These are phyloP conservation scores for Nemania sp. DNA, from an alignment of 2,329 filamentous ascomycete genomes.

Conservation along the genomic window DNA sequence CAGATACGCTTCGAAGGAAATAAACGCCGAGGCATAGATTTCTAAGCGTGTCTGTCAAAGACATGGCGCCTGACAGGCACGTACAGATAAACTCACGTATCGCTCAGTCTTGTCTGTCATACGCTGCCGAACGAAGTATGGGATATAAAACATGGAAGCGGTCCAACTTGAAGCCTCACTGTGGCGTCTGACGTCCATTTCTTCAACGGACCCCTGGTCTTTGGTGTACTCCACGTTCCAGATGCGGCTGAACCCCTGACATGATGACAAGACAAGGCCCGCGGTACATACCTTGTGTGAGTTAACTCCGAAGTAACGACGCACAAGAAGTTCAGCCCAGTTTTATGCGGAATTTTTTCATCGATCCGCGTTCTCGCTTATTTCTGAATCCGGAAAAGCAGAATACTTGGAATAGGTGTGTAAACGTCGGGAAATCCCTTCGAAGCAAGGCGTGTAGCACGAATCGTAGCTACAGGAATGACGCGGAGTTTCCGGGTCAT, in stretches of 20 bases:
- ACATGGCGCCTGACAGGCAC: neutral
- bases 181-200: neutral
- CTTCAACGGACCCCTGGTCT: neutral
- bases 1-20: neutral
- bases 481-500: constrained; percentile 18
- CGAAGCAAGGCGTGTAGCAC: neutral
- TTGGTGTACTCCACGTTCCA: constrained; percentile 1
- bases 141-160: neutral
- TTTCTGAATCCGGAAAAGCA: too few relatives aligned
- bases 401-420: too few relatives aligned
- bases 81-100: neutral
- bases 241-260: neutral
- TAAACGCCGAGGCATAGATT: neutral
- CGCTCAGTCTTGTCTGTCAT: neutral
- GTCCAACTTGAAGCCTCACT: neutral
- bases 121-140: neutral
- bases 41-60: neutral
- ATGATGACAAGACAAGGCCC: neutral
- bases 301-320: constrained; percentile 4
- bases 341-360: neutral
- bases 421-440: neutral
- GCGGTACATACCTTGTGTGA: neutral
- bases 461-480: neutral
- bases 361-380: neutral
- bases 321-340: neutral